Evolutionary conservation across 352 stramenopile species (phyloP).

Genomic region (Pythium utonaiense): DNA sequence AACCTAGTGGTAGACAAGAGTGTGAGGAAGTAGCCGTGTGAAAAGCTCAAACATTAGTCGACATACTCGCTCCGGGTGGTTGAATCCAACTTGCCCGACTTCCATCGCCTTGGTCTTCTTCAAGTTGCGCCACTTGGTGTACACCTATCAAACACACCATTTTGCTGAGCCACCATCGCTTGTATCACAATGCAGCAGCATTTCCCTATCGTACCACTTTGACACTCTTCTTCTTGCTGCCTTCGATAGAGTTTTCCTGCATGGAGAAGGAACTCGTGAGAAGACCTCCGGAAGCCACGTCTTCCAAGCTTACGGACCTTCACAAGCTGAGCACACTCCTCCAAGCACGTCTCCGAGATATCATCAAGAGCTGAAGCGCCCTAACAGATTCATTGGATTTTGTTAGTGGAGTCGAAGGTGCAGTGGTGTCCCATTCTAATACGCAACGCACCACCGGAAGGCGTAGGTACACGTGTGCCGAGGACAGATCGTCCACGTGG

Average conservation of each 20-base stretch:
- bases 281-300: background rate
- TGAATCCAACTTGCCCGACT: constrained; percentile 87
- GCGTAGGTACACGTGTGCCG: constrained; percentile 97
- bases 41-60: background rate
- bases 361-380: constrained; percentile 72
- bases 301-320: constrained; percentile 53
- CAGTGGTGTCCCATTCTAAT: too few relatives aligned
- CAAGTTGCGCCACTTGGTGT: constrained; percentile 92
- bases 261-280: background rate
- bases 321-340: constrained; percentile 90
- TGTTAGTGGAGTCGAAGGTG: background rate
- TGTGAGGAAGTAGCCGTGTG: too few relatives aligned
- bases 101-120: constrained; percentile 90
- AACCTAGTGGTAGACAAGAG: constrained; percentile 31
- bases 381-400: constrained; percentile 22
- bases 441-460: constrained; percentile 66
- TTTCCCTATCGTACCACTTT: constrained; percentile 47
- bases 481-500: constrained; percentile 97
- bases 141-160: constrained; percentile 50
- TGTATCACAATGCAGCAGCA: background rate
- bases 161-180: background rate
- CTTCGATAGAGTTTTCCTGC: constrained; percentile 92
- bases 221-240: constrained; percentile 90
- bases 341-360: constrained; percentile 73
- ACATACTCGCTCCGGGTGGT: constrained; percentile 62